Percentiles rank a stretch among this genome's conserved stretches.
phyloP scores from a whole-genome alignment of 768 basidiomycete species.

The Hysterangium stoloniferum region DNA sequence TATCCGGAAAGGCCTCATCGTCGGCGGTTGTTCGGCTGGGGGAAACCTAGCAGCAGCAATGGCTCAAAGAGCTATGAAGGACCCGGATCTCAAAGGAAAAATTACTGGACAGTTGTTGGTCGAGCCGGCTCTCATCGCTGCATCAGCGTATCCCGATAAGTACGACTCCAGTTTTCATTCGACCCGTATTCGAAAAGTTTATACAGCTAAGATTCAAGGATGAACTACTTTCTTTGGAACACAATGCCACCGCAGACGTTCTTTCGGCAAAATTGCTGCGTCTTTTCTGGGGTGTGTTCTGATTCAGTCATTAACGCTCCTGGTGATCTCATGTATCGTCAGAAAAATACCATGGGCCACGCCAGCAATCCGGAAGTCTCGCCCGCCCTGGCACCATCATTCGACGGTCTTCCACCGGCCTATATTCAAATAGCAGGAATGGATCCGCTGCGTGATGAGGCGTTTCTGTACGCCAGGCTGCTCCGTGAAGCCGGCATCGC shows the following conservation, averaged over 20 bases:
- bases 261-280: too few species aligned
- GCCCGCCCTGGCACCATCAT: background rate
- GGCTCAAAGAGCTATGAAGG: conserved; percentile 18
- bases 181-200: background rate
- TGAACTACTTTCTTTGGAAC: conserved; percentile 17
- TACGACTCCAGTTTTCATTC: conserved; percentile 8
- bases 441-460: conserved; percentile 9
- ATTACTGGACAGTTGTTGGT: conserved; percentile 21
- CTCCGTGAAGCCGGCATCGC: background rate
- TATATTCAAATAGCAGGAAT: conserved; percentile 6
- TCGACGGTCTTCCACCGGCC: background rate
- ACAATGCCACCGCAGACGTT: too few species aligned
- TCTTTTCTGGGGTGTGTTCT: too few species aligned
- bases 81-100: conserved; percentile 15
- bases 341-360: too few species aligned
- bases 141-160: conserved; percentile 18
- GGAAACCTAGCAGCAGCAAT: conserved; percentile 18
- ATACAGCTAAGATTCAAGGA: conserved; percentile 14
- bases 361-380: background rate
- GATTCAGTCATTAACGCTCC: too few species aligned
- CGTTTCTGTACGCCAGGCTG: background rate
- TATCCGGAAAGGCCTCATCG: conserved; percentile 19
- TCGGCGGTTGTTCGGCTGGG: conserved; percentile 21
- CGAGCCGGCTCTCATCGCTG: conserved; percentile 17
- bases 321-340: too few species aligned